Evolutionary conservation across 1,284 basidiomycete genomes (phyloP).

Genomic region (Tilletia walkeri): DNA sequence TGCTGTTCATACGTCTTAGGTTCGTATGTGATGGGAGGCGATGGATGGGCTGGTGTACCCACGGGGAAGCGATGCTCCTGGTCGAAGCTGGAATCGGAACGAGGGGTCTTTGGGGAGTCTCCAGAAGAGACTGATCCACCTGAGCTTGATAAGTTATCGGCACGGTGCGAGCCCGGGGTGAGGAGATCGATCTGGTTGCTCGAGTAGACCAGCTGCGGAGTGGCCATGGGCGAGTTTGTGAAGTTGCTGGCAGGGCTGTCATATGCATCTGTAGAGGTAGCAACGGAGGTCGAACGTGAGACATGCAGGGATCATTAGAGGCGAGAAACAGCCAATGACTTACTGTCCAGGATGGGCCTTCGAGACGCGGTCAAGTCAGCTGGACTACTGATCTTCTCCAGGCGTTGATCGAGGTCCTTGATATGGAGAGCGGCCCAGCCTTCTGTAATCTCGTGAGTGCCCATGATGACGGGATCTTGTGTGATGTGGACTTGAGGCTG

Average conservation of each 20-base stretch:
- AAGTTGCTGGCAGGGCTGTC: slow-evolving; percentile 11
- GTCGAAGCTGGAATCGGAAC: slow-evolving; percentile 8
- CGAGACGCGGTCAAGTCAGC: background rate
- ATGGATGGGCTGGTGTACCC: background rate
- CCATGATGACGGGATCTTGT: slow-evolving; percentile 10
- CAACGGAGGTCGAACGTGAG: no score
- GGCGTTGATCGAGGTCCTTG: slow-evolving; percentile 8
- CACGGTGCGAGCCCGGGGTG: background rate
- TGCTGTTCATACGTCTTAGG: slow-evolving; percentile 6
- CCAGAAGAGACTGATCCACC: background rate
- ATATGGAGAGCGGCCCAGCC: slow-evolving; percentile 13
- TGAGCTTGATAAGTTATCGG: slow-evolving; percentile 3
- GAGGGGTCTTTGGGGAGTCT: slow-evolving; percentile 8
- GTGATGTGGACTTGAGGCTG: slow-evolving; percentile 9
- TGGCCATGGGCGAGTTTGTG: slow-evolving; percentile 2
- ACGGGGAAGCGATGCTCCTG: slow-evolving; percentile 1
- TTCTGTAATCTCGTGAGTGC: slow-evolving; percentile 12
- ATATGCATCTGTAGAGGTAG: background rate
- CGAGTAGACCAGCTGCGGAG: slow-evolving; percentile 11
- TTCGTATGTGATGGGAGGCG: slow-evolving; percentile 6
- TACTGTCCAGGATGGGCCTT: slow-evolving; percentile 1
- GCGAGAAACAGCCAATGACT: background rate
- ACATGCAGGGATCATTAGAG: no score
- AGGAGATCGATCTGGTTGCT: background rate
- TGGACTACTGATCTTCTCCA: slow-evolving; percentile 9